These are phyloP conservation scores for Kodamaea hsintzibuensis DNA, from an alignment of 805 yeast genomes.

Conservation along the genomic window DNA sequence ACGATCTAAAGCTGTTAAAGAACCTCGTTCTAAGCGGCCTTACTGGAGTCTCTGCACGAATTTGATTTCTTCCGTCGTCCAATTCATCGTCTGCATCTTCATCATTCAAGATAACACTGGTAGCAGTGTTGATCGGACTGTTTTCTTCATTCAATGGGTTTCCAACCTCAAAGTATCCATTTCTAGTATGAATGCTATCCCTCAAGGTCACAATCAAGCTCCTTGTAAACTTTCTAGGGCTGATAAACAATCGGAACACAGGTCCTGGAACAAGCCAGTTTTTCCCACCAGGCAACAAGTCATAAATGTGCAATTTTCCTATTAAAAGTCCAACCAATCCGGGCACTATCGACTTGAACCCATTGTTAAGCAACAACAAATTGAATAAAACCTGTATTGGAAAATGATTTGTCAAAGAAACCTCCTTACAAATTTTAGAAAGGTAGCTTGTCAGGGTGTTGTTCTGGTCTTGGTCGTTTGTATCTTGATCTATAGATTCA, in stretches of 20 bases:
- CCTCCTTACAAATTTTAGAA: slow-evolving; percentile 12
- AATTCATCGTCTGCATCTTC: slow-evolving; percentile 26
- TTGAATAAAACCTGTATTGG: slow-evolving; percentile 40
- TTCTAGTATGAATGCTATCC: neutral
- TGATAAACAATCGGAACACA: slow-evolving; percentile 27
- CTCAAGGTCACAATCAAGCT: neutral
- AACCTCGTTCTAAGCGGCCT: slow-evolving; percentile 62
- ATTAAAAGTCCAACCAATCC: slow-evolving; percentile 37
- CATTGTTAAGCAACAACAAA: slow-evolving; percentile 39
- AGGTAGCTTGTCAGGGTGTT: neutral
- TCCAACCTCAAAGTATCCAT: slow-evolving; percentile 1
- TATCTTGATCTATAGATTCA: neutral
- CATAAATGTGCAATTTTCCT: slow-evolving; percentile 36
- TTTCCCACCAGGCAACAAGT: slow-evolving; percentile 38
- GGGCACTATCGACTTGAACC: slow-evolving; percentile 36
- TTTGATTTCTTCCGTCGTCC: slow-evolving; percentile 22
- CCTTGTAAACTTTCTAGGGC: slow-evolving; percentile 20
- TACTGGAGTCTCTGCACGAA: slow-evolving; percentile 58
- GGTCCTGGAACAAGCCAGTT: slow-evolving; percentile 33
- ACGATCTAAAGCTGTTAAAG: slow-evolving; percentile 57
- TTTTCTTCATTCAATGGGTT: slow-evolving; percentile 22
- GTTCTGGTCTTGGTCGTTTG: neutral
- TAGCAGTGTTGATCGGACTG: slow-evolving; percentile 9
- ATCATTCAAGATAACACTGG: slow-evolving; percentile 12
- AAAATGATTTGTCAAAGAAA: slow-evolving; percentile 38